Conservation (phyloP, 2,329 filamentous ascomycete genomes). For the Amylocarpus encephaloides region DNA sequence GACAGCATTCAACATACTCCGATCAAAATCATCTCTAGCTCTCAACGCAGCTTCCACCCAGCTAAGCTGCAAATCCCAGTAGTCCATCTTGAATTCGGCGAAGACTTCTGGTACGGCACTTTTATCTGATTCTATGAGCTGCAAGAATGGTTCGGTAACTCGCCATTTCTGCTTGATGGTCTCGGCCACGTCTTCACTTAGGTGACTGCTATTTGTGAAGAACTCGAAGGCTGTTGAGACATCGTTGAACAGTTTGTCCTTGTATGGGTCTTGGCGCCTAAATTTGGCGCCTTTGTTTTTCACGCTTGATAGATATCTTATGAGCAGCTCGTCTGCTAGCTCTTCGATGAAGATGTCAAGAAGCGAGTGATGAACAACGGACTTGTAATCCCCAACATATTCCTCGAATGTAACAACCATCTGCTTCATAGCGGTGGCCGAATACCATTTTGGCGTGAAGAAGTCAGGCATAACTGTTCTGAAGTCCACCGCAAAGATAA, state of each 20-base stretch:
- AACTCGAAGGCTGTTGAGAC: conserved; percentile 85
- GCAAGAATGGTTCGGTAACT: conserved; percentile 77
- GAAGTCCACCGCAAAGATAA: conserved; percentile 92
- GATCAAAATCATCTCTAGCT: conserved; percentile 86
- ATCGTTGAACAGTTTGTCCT: conserved; percentile 90
- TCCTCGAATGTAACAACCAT: conserved; percentile 94
- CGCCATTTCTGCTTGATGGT: conserved; percentile 89
- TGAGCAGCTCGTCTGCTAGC: conserved; percentile 82
- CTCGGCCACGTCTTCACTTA: conserved; percentile 61
- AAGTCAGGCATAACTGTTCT: conserved; percentile 74
- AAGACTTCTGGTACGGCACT: conserved; percentile 70
- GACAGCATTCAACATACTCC: conserved; percentile 78
- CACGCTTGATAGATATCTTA: conserved; percentile 75
- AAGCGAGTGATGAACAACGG: conserved; percentile 78
- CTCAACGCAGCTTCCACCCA: conserved; percentile 94
- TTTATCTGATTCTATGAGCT: conserved; percentile 71
- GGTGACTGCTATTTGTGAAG: conserved; percentile 57
- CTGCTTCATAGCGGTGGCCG: conserved; percentile 78
- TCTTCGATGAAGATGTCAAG: conserved; percentile 91
- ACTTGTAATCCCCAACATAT: conserved; percentile 82
- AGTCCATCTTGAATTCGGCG: conserved; percentile 72
- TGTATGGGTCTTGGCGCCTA: conserved; percentile 77
- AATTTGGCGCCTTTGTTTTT: conserved; percentile 90
- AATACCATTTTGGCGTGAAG: conserved; percentile 89
- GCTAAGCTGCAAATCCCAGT: conserved; percentile 89